Evolutionary conservation across 202 grass and related monocot species (phyloP), one percentile per base, ranked within the genome.

Genomic region (Carex sylvatica): DNA sequence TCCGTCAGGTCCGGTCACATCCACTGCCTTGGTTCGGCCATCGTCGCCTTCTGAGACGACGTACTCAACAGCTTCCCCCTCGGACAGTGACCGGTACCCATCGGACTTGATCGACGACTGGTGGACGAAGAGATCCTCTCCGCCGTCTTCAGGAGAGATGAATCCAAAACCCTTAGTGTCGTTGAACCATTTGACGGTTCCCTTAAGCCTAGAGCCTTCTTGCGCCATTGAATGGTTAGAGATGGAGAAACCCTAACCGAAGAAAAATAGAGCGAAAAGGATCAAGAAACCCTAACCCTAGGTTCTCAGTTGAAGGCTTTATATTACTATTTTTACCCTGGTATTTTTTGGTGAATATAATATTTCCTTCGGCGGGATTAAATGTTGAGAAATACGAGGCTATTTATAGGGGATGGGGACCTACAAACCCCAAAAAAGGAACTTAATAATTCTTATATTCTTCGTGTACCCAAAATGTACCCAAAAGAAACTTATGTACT

Each of bases 161-260:
- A 98, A 98, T 2, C 95, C 95, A 84, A 98, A 98, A 0, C 95
- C 95, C 95, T 98, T 98, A 44, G 89, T 87, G 60, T 93, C 92
- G 76, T 98, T 98, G 80, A 98, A 98, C 95, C 95, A 98, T 82
- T 98, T 98, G 42, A 98, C 95, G 38, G 87, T 95, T 0, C 95
- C 95, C 14, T 80, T 84, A 63, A 35, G 83, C 82, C 95, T 80
- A 24, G 44, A 9, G 62, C 82, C 82, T 80, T 79, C 86, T 89
- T 68, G 59, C 85, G 85, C 85, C 74, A 58, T 86, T 40, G 80
- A 6, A 4, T 46, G 72, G 81, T 70, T 58, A 61, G 35, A 81
- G 56, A 70, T 59, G 2, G 31, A 71, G 64, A 84, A 92, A 91
- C 87, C 93, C 91, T 91, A 86, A 38, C 74, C 78, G 24, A 62